Conservation (phyloP, 805 yeast genomes). For the Tetrapisispora nanseiensis region DNA sequence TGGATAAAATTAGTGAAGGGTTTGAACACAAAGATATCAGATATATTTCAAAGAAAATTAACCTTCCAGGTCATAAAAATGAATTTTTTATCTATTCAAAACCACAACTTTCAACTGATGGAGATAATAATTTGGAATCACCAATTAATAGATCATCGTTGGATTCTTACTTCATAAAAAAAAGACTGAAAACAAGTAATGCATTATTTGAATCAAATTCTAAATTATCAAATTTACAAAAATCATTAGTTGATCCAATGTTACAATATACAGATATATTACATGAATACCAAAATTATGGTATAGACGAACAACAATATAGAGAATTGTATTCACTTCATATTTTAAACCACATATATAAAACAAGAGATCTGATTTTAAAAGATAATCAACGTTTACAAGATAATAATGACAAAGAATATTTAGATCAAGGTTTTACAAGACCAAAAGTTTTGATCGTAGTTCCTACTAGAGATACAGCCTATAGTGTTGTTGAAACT, state of each 20-base stretch:
- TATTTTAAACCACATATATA: conserved; percentile 69
- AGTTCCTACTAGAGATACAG: conserved; percentile 74
- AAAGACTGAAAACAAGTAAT: conserved; percentile 30
- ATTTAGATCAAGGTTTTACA: conserved; percentile 90
- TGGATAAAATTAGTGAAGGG: conserved; percentile 31
- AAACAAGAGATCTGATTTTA: conserved; percentile 77
- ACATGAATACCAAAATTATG: conserved; percentile 43
- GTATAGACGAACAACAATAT: conserved; percentile 41
- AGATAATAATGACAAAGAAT: conserved; percentile 44
- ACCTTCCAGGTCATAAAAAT: conserved; percentile 10
- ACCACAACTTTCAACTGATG: conserved; percentile 17
- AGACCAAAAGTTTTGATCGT: conserved; percentile 80
- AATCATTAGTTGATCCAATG: conserved; percentile 49
- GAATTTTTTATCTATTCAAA: conserved; percentile 20
- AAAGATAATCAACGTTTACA: conserved; percentile 58
- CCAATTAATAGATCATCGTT: conserved; percentile 18
- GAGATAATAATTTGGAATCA: conserved; percentile 12
- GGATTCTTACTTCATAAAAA: conserved; percentile 37
- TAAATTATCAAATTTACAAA: conserved; percentile 38
- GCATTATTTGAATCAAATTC: conserved; percentile 16
- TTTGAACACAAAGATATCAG: conserved; percentile 26
- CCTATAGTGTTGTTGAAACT: conserved; percentile 56
- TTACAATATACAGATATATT: conserved; percentile 64
- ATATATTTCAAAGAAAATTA: conserved; percentile 15
- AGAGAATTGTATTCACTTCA: conserved; percentile 61